A percentile compares a stretch with the other conserved stretches of the same genome.
Evolutionary conservation across 2,329 filamentous ascomycete species (phyloP).

Genomic region (Colletotrichum kahawae): DNA sequence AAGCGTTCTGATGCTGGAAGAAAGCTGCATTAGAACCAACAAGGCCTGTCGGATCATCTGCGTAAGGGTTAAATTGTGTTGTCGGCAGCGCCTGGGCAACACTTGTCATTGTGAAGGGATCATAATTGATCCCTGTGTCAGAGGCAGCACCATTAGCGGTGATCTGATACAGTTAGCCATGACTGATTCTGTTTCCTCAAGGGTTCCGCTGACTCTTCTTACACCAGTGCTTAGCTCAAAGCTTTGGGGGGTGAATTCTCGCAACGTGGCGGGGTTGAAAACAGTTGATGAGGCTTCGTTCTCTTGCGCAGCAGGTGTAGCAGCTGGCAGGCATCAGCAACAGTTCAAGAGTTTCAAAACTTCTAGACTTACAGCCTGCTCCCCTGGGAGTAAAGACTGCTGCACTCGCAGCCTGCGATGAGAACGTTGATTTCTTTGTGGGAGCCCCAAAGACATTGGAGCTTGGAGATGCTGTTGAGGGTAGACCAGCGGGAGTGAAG

Average conservation of each 20-base stretch:
- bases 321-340: not conserved
- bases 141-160: constrained; percentile 53
- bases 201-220: constrained; percentile 27
- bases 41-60: constrained; percentile 70
- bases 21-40: constrained; percentile 64
- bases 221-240: constrained; percentile 59
- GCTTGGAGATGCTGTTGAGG: constrained; percentile 22
- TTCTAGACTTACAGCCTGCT: constrained; percentile 41
- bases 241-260: constrained; percentile 63
- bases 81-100: constrained; percentile 56
- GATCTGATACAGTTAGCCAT: constrained; percentile 30
- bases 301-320: constrained; percentile 34
- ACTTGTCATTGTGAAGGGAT: constrained; percentile 68
- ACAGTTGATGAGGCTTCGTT: constrained; percentile 40
- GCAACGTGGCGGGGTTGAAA: constrained; percentile 62
- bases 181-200: not conserved
- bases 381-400: constrained; percentile 82
- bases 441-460: constrained; percentile 39
- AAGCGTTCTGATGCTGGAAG: constrained; percentile 65
- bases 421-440: constrained; percentile 77
- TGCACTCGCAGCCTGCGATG: constrained; percentile 88
- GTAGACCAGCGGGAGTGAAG: constrained; percentile 75
- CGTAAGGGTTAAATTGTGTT: constrained; percentile 75
- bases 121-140: constrained; percentile 57
- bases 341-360: not conserved